A percentile compares a stretch with the other conserved stretches of the same genome.
Conservation (phyloP, 2,329 filamentous ascomycete species). For the Hypoxylon sp. region DNA sequence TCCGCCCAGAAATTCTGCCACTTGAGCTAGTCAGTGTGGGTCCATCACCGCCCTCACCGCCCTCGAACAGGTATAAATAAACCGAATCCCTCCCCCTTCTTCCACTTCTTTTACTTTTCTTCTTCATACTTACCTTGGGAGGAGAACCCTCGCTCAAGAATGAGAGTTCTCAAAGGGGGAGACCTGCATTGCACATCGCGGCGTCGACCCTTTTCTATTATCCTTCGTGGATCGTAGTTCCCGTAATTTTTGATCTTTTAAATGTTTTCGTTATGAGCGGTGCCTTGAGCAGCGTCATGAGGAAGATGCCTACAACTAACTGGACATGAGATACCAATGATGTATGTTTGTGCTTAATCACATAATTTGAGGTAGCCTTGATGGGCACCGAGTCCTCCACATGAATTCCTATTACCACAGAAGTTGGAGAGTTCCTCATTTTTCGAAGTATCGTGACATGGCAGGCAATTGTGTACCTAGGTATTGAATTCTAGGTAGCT, state of each 20-base stretch:
- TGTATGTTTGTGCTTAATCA: too few relatives aligned
- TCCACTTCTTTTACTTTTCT: slow-evolving; percentile 40
- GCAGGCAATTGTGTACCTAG: too few relatives aligned
- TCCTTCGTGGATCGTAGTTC: slow-evolving; percentile 52
- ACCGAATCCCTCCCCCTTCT: slow-evolving; percentile 18
- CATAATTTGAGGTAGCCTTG: too few relatives aligned
- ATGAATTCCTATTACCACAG: too few relatives aligned
- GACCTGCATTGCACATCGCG: slow-evolving; percentile 71
- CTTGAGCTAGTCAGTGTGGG: not conserved
- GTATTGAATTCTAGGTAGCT: too few relatives aligned
- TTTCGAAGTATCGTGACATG: too few relatives aligned
- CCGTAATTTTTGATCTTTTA: slow-evolving; percentile 54
- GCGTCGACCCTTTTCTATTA: slow-evolving; percentile 58
- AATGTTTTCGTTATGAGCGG: slow-evolving; percentile 56
- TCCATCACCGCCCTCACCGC: not conserved
- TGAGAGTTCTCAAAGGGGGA: slow-evolving; percentile 50
- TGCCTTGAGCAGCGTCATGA: slow-evolving; percentile 52
- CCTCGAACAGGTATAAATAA: slow-evolving; percentile 27
- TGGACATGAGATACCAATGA: too few relatives aligned
- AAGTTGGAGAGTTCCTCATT: too few relatives aligned
- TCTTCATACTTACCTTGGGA: slow-evolving; percentile 57
- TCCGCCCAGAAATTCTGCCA: too few relatives aligned
- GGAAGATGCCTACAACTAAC: slow-evolving; percentile 54
- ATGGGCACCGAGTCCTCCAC: too few relatives aligned
- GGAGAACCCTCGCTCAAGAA: slow-evolving; percentile 49